These are phyloP conservation scores for Aphelidium insulamus DNA, from an alignment of 371 early-diverging fungal species.

Conservation along the genomic window DNA sequence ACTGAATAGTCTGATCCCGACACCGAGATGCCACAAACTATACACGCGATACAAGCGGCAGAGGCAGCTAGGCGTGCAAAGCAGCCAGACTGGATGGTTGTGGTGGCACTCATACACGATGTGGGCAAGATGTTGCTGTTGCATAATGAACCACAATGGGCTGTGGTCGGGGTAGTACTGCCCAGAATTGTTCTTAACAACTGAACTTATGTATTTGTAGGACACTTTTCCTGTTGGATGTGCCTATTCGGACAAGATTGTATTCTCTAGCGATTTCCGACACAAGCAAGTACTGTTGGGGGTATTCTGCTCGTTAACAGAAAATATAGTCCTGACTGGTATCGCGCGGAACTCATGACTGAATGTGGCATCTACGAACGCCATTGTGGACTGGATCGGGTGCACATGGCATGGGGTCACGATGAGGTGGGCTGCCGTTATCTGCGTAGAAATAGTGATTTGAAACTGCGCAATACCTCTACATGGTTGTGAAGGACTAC, in stretches of 20 bases:
- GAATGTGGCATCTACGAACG: conserved; percentile 23
- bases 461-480: no score
- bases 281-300: no score
- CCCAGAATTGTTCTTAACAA: background rate
- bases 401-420: conserved; percentile 29
- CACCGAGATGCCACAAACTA: conserved; percentile 18
- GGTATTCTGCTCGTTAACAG: no score
- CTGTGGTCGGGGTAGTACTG: conserved; percentile 13
- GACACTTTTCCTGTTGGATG: conserved; percentile 31
- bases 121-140: conserved; percentile 25
- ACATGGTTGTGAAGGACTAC: conserved; percentile 21
- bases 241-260: conserved; percentile 16
- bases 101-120: conserved; percentile 28
- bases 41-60: conserved; percentile 29
- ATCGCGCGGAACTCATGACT: conserved; percentile 12
- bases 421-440: no score
- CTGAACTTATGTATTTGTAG: conserved; percentile 2
- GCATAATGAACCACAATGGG: conserved; percentile 25
- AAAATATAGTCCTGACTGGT: conserved; percentile 19
- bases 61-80: conserved; percentile 23
- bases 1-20: conserved; percentile 28
- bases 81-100: conserved; percentile 25
- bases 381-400: conserved; percentile 21
- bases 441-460: no score
- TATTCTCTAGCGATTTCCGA: conserved; percentile 14